Base-by-base conservation (phyloP, 257 asterid species). In the Haberlea rhodopensis region DNA sequence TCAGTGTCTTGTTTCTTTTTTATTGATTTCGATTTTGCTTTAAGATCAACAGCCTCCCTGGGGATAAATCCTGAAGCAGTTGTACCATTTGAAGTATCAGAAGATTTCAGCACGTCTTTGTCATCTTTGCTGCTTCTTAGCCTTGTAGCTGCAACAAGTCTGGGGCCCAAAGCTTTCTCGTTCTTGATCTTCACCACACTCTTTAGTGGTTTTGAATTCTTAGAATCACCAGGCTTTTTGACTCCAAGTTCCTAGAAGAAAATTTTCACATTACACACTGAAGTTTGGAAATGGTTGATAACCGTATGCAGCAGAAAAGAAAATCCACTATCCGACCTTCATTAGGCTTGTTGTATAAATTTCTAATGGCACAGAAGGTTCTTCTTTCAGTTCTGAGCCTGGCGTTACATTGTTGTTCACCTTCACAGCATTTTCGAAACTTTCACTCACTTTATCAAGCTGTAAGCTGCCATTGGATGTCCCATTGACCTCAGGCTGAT, bases 71-170 rank as follows among this genome's bases (percentile, higher is more conserved):
- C 78, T 62, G 81, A 67, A 63, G 79, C 75, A 71, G 24, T 8
- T 29, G 69, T 61, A 71, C 82, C 85, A 69, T 80, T 83, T 64
- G 84, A 76, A 69, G 69, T 71, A 48, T 31, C 69, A 13, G 67
- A 66, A 29, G 75, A 27, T 66, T 61, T 72, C n/a, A 25, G 58
- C 20, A n/a, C 58, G 68, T 65, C 84, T 71, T 75, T 82, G 6
- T 65, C 78, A 52, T 62, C 77, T 57, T 68, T 77, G 67, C 70
- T 66, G 79, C 69, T 74, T 63, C 67, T 59, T 28, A 57, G 21
- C 24, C 63, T 62, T 27, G 73, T 26, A 13, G 65, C 60, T 57
- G 64, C 70, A 32, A 61, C 78, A 60, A 25, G 37, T 31, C 51
- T 69, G 23, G 73, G 67, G 48, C 76, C 69, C 25, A 46, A 68